These are phyloP conservation scores for Ceratobasidium sp. DNA, from an alignment of 1,284 basidiomycete species.

Conservation along the genomic window DNA sequence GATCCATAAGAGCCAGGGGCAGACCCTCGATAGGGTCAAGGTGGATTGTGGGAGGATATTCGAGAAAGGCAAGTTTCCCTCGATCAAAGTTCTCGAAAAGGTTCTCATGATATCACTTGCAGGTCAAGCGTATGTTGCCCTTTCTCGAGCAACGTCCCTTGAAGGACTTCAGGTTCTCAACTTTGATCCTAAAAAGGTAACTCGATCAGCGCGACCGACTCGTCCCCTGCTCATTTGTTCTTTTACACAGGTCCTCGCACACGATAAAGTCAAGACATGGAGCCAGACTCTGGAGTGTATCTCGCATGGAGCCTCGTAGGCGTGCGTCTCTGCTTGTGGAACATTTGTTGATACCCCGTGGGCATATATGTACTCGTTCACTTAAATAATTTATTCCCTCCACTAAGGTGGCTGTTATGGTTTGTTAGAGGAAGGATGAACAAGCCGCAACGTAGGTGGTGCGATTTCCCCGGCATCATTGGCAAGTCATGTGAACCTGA, in stretches of 20 bases:
- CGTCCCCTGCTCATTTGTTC: conserved; percentile 54
- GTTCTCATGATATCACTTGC: conserved; percentile 17
- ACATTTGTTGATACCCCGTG: neutral
- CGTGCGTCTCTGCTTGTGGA: neutral
- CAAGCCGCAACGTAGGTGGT: too few relatives aligned
- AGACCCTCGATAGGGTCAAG: conserved; percentile 88
- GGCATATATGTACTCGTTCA: conserved; percentile 5
- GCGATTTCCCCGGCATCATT: too few relatives aligned
- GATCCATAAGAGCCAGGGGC: conserved; percentile 95
- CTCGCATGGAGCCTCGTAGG: conserved; percentile 15
- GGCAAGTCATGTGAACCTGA: too few relatives aligned
- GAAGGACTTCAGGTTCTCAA: conserved; percentile 92
- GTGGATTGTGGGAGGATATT: conserved; percentile 86
- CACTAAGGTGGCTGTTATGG: neutral
- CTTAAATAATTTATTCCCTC: conserved; percentile 1
- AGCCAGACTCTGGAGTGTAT: conserved; percentile 70
- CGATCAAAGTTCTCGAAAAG: neutral
- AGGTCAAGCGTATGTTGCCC: conserved; percentile 95
- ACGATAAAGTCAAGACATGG: conserved; percentile 75
- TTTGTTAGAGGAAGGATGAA: neutral
- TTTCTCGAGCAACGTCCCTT: conserved; percentile 93
- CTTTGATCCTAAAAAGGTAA: conserved; percentile 85
- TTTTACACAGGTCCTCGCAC: conserved; percentile 54
- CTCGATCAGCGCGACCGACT: conserved; percentile 49
- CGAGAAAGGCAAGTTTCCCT: conserved; percentile 77